phyloP scores from a whole-genome alignment of 2,329 filamentous ascomycete genomes.

The Monilinia fructigena region DNA sequence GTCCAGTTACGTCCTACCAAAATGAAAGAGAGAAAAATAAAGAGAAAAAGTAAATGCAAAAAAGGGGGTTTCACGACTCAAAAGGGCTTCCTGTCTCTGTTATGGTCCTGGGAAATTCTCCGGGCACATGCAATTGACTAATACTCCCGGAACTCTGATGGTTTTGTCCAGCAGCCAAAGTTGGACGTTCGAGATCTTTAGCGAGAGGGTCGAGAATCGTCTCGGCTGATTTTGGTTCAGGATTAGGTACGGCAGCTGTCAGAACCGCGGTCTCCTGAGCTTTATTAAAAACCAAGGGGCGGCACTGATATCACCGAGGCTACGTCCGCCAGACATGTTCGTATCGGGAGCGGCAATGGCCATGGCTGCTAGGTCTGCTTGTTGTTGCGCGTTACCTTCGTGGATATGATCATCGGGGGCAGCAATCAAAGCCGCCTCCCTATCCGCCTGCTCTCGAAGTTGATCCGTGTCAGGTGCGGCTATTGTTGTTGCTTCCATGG shows the following conservation, averaged over 20 bases:
- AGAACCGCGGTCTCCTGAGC: not conserved
- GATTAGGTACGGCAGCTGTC: conserved; percentile 6
- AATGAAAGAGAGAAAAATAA: not conserved
- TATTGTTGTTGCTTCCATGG: conserved; percentile 30
- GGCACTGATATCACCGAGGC: conserved; percentile 26
- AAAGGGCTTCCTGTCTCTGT: conserved; percentile 8
- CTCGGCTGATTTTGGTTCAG: conserved; percentile 21
- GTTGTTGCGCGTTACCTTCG: conserved; percentile 24
- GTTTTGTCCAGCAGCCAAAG: conserved; percentile 32
- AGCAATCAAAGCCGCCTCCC: conserved; percentile 33
- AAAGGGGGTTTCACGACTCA: not conserved
- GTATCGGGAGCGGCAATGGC: conserved; percentile 24
- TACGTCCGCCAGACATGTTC: conserved; percentile 33
- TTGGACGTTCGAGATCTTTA: conserved; percentile 28
- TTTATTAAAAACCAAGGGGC: conserved; percentile 4
- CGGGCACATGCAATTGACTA: conserved; percentile 39
- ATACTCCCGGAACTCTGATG: conserved; percentile 36
- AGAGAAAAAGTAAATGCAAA: too few relatives aligned
- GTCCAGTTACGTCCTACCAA: not conserved
- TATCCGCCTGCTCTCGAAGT: conserved; percentile 27
- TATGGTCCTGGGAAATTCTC: conserved; percentile 34
- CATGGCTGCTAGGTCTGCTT: conserved; percentile 28
- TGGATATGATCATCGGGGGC: conserved; percentile 30
- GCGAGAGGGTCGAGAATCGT: conserved; percentile 26
- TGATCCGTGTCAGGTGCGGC: conserved; percentile 33